Percentiles rank a stretch among this genome's conserved stretches.
phyloP scores from a whole-genome alignment of 2,329 filamentous ascomycete species.

The Hypoxylon sp. region DNA sequence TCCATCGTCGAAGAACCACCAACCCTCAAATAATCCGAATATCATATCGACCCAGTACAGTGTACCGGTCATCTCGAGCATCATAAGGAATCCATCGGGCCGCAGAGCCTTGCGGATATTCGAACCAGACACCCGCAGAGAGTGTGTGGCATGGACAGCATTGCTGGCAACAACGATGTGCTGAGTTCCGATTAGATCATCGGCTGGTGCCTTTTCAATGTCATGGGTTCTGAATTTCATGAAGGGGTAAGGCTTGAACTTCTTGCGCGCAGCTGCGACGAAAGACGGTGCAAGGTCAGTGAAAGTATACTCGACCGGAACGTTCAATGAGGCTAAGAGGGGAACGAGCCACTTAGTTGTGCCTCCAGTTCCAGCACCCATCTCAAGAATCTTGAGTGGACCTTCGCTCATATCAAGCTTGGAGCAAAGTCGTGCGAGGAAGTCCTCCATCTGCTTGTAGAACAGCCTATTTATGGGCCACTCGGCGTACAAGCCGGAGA shows the following conservation, averaged over 20 bases:
- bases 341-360: constrained; percentile 53
- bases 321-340: constrained; percentile 45
- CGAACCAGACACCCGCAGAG: constrained; percentile 43
- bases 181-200: constrained; percentile 46
- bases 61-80: constrained; percentile 54
- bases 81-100: constrained; percentile 53
- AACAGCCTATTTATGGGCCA: constrained; percentile 54
- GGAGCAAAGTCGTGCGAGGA: constrained; percentile 47
- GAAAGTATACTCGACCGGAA: constrained; percentile 56
- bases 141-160: constrained; percentile 55
- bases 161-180: constrained; percentile 55
- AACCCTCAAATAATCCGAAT: constrained; percentile 56
- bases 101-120: constrained; percentile 51
- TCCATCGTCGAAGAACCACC: constrained; percentile 57
- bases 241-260: constrained; percentile 45
- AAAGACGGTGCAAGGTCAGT: constrained; percentile 56
- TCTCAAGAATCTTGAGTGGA: constrained; percentile 44
- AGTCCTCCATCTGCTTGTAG: constrained; percentile 54
- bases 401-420: constrained; percentile 37
- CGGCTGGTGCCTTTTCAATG: constrained; percentile 48
- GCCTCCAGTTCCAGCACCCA: constrained; percentile 54
- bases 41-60: constrained; percentile 53
- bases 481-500: constrained; percentile 55
- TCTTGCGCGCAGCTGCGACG: constrained; percentile 50
- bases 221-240: constrained; percentile 52